phyloP scores from a whole-genome alignment of 2,329 filamentous ascomycete species.

The Xylaria sp. region DNA sequence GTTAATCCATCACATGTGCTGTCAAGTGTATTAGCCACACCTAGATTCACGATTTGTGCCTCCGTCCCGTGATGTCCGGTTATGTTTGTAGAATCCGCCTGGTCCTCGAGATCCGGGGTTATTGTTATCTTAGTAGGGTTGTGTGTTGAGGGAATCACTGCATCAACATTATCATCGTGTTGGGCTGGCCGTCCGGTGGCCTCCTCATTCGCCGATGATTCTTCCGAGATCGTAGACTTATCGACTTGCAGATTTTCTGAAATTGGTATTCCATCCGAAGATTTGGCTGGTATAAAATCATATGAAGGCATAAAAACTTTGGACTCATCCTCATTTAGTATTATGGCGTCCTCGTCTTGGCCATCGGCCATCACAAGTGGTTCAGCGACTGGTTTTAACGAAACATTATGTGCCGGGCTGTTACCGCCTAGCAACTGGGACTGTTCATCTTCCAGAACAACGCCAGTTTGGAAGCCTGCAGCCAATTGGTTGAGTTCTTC shows the following conservation, averaged over 20 bases:
- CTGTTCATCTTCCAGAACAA: conserved; percentile 28
- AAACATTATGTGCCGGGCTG: conserved; percentile 28
- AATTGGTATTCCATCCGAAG: conserved; percentile 12
- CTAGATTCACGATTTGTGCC: conserved; percentile 9
- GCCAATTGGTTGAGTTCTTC: conserved; percentile 35
- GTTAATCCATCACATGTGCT: conserved; percentile 23
- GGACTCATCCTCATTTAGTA: conserved; percentile 21
- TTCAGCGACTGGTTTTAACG: conserved; percentile 19
- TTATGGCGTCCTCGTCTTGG: conserved; percentile 19
- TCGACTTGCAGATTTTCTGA: background rate
- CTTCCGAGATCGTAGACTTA: background rate
- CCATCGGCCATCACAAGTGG: conserved; percentile 18
- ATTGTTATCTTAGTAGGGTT: background rate
- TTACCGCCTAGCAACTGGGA: conserved; percentile 31
- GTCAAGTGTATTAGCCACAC: conserved; percentile 30
- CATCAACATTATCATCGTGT: conserved; percentile 10
- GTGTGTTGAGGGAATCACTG: background rate
- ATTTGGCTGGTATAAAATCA: conserved; percentile 14
- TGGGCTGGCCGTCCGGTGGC: conserved; percentile 5
- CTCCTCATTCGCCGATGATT: background rate
- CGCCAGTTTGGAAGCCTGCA: conserved; percentile 23
- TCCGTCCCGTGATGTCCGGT: conserved; percentile 3
- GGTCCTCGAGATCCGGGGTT: background rate
- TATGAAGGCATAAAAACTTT: conserved; percentile 15
- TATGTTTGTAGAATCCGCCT: conserved; percentile 9